These are phyloP conservation scores for Globisporangium abappressorium DNA, from an alignment of 352 stramenopile species.

Conservation along the genomic window DNA sequence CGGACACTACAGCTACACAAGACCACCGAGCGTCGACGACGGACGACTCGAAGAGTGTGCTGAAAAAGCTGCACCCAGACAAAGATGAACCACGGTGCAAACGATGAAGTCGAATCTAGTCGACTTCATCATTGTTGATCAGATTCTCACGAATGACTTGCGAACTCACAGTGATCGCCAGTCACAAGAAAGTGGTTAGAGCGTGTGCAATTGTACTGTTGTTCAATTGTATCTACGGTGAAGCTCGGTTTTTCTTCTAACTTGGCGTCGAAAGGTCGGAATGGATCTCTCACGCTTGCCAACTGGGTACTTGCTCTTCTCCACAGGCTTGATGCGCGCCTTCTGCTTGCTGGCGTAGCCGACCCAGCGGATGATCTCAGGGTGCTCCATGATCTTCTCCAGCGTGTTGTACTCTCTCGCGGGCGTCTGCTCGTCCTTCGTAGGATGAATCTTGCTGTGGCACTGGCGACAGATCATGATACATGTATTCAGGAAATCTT, in stretches of 20 bases:
- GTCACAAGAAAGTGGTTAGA: no score
- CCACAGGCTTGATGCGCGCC: slow-evolving; percentile 49
- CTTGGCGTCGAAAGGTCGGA: background rate
- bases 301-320: slow-evolving; percentile 56
- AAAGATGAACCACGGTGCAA: no score
- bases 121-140: no score
- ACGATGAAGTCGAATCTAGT: no score
- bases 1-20: no score
- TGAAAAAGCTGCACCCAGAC: no score
- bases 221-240: background rate
- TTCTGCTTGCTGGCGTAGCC: slow-evolving; percentile 91
- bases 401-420: slow-evolving; percentile 90
- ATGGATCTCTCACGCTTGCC: slow-evolving; percentile 16
- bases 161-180: background rate
- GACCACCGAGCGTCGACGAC: no score
- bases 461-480: slow-evolving; percentile 92
- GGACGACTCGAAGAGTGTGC: no score
- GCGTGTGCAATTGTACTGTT: background rate
- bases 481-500: slow-evolving; percentile 80
- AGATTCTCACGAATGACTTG: no score
- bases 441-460: slow-evolving; percentile 89
- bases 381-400: slow-evolving; percentile 89
- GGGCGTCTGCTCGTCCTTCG: slow-evolving; percentile 88
- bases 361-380: slow-evolving; percentile 85
- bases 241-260: background rate